Evolutionary conservation across 2,329 filamentous ascomycete species (phyloP).

Genomic region (Xylariaceae sp.): DNA sequence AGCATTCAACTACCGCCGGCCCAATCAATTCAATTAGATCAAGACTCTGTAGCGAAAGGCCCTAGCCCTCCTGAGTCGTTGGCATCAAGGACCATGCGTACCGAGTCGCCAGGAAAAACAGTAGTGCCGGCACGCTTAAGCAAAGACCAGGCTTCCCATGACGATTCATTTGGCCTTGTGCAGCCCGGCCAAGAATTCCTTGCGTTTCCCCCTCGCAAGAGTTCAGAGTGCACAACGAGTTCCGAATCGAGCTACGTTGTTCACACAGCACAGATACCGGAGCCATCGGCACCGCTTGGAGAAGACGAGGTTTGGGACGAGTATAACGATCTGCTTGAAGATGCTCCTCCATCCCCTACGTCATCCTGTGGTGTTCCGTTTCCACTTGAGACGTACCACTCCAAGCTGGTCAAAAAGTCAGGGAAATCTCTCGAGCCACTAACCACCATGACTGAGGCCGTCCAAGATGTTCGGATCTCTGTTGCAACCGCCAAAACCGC

Average conservation of each 20-base stretch:
- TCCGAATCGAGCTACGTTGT: slow-evolving; percentile 69
- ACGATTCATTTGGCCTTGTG: slow-evolving; percentile 39
- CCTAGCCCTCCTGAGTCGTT: slow-evolving; percentile 52
- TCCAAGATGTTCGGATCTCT: slow-evolving; percentile 41
- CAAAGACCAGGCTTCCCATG: slow-evolving; percentile 25
- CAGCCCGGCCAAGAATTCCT: slow-evolving; percentile 68
- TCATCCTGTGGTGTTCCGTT: slow-evolving; percentile 65
- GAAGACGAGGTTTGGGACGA: slow-evolving; percentile 96
- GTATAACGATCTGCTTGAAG: slow-evolving; percentile 86
- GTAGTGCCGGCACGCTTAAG: background rate
- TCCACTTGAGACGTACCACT: slow-evolving; percentile 58
- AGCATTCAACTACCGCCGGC: slow-evolving; percentile 52
- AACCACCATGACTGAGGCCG: slow-evolving; percentile 47
- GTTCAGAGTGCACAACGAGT: slow-evolving; percentile 66
- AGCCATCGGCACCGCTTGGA: slow-evolving; percentile 64
- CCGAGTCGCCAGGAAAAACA: slow-evolving; percentile 33
- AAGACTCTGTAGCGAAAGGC: slow-evolving; percentile 56
- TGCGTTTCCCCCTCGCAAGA: slow-evolving; percentile 74
- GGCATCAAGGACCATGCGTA: slow-evolving; percentile 48
- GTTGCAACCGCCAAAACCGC: slow-evolving; percentile 44
- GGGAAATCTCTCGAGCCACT: slow-evolving; percentile 55
- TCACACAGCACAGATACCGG: slow-evolving; percentile 71
- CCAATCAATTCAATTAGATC: slow-evolving; percentile 39
- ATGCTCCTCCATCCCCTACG: slow-evolving; percentile 60
- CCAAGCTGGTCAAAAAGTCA: slow-evolving; percentile 45